Percentiles rank a stretch among this genome's conserved stretches.
These are phyloP conservation scores for Metschnikowia peoriensis DNA, from an alignment of 805 yeast genomes.

Conservation along the genomic window DNA sequence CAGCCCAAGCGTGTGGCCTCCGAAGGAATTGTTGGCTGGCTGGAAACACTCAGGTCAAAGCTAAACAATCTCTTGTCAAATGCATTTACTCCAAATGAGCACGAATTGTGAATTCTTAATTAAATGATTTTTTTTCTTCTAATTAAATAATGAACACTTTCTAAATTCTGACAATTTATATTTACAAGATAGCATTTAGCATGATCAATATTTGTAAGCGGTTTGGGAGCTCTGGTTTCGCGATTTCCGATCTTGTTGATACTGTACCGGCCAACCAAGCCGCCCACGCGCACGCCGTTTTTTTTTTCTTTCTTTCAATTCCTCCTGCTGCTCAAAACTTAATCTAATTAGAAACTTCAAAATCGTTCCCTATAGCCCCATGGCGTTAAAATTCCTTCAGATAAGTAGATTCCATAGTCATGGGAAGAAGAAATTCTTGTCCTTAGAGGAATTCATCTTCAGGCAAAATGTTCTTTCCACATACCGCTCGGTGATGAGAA, in stretches of 20 bases:
- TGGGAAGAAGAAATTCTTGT: slow-evolving; percentile 11
- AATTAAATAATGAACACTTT: too few relatives aligned
- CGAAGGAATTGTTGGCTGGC: slow-evolving; percentile 12
- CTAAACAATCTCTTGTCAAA: slow-evolving; percentile 1
- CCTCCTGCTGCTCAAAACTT: neutral
- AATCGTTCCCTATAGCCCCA: neutral
- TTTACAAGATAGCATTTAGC: too few relatives aligned
- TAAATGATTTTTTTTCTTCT: neutral
- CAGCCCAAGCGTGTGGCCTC: slow-evolving; percentile 7
- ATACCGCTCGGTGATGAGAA: slow-evolving; percentile 33
- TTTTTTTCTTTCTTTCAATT: neutral
- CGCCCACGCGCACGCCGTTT: too few relatives aligned
- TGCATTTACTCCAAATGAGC: slow-evolving; percentile 1
- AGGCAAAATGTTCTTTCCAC: slow-evolving; percentile 33
- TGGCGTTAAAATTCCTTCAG: neutral
- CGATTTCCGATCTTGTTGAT: too few relatives aligned
- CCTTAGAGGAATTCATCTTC: slow-evolving; percentile 42
- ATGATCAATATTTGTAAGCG: too few relatives aligned
- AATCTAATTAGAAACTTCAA: too few relatives aligned
- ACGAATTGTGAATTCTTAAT: neutral
- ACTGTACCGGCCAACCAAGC: too few relatives aligned
- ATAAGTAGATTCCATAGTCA: neutral
- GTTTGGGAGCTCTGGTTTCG: too few relatives aligned
- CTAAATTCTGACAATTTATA: too few relatives aligned
- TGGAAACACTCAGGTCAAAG: slow-evolving; percentile 10